Conservation (phyloP, 345 rosid species). For the Bretschneidera sinensis region DNA sequence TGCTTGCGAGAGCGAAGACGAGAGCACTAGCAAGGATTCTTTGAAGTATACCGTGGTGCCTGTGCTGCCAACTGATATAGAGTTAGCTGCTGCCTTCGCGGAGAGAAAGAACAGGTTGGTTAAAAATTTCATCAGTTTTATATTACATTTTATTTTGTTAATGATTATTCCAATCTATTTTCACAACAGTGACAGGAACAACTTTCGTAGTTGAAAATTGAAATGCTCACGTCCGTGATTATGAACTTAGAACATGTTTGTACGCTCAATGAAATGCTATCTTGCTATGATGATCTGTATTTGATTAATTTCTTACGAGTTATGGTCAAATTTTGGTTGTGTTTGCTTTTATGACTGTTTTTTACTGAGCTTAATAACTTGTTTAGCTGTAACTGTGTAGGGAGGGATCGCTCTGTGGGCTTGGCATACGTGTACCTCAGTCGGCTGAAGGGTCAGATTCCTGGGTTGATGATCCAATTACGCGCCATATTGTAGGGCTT, state of each 20-base stretch:
- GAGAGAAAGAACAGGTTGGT: slow-evolving; percentile 60
- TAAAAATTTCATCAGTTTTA: background rate
- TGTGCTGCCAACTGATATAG: slow-evolving; percentile 63
- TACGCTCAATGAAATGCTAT: background rate
- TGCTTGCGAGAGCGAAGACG: slow-evolving; percentile 48
- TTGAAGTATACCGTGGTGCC: slow-evolving; percentile 22
- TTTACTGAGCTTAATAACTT: background rate
- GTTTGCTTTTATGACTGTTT: background rate
- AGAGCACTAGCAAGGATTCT: slow-evolving; percentile 28
- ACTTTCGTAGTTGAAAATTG: too few species aligned
- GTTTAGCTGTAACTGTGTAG: slow-evolving; percentile 30
- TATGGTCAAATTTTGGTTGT: background rate
- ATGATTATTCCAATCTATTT: too few species aligned
- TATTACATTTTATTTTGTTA: too few species aligned
- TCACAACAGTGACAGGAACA: too few species aligned
- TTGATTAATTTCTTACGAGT: too few species aligned
- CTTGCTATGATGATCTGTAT: background rate
- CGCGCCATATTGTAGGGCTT: slow-evolving; percentile 71
- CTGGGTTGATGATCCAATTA: slow-evolving; percentile 93
- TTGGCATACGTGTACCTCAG: slow-evolving; percentile 64
- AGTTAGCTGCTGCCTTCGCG: slow-evolving; percentile 51
- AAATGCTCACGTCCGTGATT: too few species aligned
- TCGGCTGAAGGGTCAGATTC: slow-evolving; percentile 80
- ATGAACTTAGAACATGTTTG: too few species aligned
- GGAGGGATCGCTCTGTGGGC: slow-evolving; percentile 79